Conservation (phyloP, 2,329 filamentous ascomycete species). For the Monilinia polystroma region DNA sequence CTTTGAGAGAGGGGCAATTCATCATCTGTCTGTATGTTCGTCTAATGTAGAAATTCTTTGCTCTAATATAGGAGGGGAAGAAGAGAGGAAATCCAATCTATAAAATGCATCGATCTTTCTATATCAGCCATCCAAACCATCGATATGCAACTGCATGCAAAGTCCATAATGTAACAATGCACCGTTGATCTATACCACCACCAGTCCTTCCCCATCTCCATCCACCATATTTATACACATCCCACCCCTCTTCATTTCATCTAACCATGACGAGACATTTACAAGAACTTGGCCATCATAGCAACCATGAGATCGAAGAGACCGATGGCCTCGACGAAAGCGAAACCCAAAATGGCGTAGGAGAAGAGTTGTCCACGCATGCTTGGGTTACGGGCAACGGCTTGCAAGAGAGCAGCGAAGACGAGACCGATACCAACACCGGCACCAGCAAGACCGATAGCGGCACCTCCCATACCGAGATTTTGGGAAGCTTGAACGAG, state of each 20-base stretch:
- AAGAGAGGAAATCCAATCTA: constrained; percentile 5
- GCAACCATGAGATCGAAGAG: constrained; percentile 89
- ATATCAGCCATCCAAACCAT: constrained; percentile 15
- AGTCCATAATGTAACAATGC: constrained; percentile 9
- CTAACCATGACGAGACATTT: constrained; percentile 27
- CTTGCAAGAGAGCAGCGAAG: constrained; percentile 85
- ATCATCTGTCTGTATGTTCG: constrained; percentile 17
- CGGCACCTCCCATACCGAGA: constrained; percentile 83
- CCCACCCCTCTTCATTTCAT: not conserved
- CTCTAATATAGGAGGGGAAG: constrained; percentile 13
- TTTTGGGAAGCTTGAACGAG: constrained; percentile 90
- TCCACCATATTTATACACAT: constrained; percentile 21
- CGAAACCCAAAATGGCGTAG: constrained; percentile 93
- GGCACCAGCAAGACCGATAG: constrained; percentile 88
- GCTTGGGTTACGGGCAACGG: constrained; percentile 90
- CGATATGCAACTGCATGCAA: constrained; percentile 39
- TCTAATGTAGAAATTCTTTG: constrained; percentile 21
- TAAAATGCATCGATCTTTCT: constrained; percentile 9
- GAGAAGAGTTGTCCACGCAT: constrained; percentile 95
- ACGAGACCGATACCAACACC: constrained; percentile 96
- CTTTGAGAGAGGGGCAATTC: constrained; percentile 10
- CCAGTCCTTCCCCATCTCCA: constrained; percentile 15
- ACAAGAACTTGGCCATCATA: constrained; percentile 87
- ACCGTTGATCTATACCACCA: constrained; percentile 19
- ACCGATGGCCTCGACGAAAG: constrained; percentile 91